These are phyloP conservation scores for Pterocarpus macrocarpus DNA, from an alignment of 306 rosid species.

Conservation along the genomic window DNA sequence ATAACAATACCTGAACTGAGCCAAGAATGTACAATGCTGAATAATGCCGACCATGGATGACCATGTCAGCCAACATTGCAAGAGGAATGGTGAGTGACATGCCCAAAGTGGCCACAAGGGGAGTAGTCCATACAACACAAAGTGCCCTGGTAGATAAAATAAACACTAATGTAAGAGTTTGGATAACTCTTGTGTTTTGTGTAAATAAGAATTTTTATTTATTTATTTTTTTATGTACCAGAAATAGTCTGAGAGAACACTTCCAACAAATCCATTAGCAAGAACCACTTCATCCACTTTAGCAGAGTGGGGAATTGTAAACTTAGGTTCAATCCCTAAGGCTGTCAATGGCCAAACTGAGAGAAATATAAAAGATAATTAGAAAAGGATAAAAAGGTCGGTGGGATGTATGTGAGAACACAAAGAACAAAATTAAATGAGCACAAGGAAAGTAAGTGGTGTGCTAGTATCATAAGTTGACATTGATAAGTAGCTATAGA, in stretches of 20 bases:
- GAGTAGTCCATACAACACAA: conserved; percentile 98
- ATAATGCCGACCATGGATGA: conserved; percentile 95
- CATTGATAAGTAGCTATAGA: conserved; percentile 33
- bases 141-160: conserved; percentile 74
- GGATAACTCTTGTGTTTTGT: neutral
- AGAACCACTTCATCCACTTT: conserved; percentile 87
- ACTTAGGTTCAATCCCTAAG: conserved; percentile 94
- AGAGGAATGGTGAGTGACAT: conserved; percentile 99
- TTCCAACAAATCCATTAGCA: conserved; percentile 94
- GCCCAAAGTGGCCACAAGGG: conserved; percentile 98
- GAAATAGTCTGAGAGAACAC: conserved; percentile 94
- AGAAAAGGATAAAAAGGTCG: neutral
- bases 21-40: conserved; percentile 92
- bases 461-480: neutral
- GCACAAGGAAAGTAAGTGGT: conserved; percentile 14
- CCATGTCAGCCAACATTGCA: conserved; percentile 98
- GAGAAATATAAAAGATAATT: conserved; percentile 26
- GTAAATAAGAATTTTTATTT: conserved; percentile 25
- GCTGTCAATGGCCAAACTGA: conserved; percentile 96
- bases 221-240: conserved; percentile 63
- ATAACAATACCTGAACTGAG: conserved; percentile 77
- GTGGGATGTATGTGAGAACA: neutral
- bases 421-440: conserved; percentile 11
- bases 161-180: conserved; percentile 38
- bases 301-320: conserved; percentile 82